These are phyloP conservation scores for Leucocoprinus birnbaumii DNA, from an alignment of 768 basidiomycete species.

Conservation along the genomic window DNA sequence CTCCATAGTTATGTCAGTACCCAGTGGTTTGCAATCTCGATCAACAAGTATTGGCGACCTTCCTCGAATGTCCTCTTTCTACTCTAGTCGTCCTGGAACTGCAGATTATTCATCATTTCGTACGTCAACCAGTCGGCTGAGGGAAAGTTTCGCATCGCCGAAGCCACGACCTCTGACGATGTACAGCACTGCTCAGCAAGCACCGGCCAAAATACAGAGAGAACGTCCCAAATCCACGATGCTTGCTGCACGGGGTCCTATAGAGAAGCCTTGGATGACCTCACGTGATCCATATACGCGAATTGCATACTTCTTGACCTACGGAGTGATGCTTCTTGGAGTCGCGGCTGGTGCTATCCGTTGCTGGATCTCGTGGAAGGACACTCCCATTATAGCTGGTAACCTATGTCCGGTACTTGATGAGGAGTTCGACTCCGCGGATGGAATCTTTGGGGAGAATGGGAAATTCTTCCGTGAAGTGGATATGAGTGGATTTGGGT, in stretches of 20 bases:
- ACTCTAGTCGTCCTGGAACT: slow-evolving; percentile 27
- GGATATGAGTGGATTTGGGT: slow-evolving; percentile 88
- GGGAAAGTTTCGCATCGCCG: slow-evolving; percentile 60
- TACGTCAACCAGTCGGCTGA: slow-evolving; percentile 35
- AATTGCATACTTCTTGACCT: slow-evolving; percentile 63
- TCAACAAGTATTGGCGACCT: slow-evolving; percentile 31
- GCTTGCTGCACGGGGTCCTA: slow-evolving; percentile 28
- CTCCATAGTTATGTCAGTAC: slow-evolving; percentile 21
- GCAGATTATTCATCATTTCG: slow-evolving; percentile 28
- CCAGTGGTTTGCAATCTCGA: slow-evolving; percentile 33
- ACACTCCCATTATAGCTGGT: slow-evolving; percentile 40
- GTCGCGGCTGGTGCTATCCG: slow-evolving; percentile 47
- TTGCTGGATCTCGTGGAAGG: slow-evolving; percentile 55
- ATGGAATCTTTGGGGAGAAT: slow-evolving; percentile 56
- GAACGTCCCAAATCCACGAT: slow-evolving; percentile 51
- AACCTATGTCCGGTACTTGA: slow-evolving; percentile 69
- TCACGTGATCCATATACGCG: slow-evolving; percentile 53
- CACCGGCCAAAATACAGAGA: slow-evolving; percentile 34
- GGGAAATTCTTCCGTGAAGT: slow-evolving; percentile 76
- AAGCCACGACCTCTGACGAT: slow-evolving; percentile 55
- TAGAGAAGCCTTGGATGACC: slow-evolving; percentile 65
- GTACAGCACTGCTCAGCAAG: slow-evolving; percentile 43
- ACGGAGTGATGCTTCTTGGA: slow-evolving; percentile 56
- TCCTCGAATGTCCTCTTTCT: background rate
- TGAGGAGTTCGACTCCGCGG: slow-evolving; percentile 67